Base-by-base conservation (phyloP, 495 filamentous ascomycete species). In the Aspergillus ellipticus region DNA sequence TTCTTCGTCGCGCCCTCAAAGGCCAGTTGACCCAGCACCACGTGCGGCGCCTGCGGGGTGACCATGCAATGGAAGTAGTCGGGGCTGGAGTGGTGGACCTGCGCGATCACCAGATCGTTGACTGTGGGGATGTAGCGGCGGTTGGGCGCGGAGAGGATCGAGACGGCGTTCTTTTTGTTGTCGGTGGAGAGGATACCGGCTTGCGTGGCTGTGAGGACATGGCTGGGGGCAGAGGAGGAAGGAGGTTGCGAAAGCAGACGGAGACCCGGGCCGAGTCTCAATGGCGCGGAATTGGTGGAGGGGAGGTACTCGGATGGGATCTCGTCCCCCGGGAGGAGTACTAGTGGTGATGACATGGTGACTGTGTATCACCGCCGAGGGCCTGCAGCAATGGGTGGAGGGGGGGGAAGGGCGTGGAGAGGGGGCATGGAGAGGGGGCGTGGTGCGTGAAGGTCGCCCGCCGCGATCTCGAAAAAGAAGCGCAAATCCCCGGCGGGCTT, bases 1-100 rank as follows among this genome's bases (percentile, higher is more conserved):
- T 97, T 98, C 69, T 90, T 95, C 33, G 85, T 92, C 21, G 90
- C 94, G 55, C 84, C 83, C 69, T 96, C 92, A 67, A 98, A 98
- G 20, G 92, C 82, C 7, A 98, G 81, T 62, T 96, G 89, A 0
- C 90, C 89, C 1, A 98, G 82, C 8, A 86, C 74, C 2, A 89
- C 91, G 59, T 84, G 80, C 8, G 90, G 69, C 0, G 87, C 86
- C 66, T 95, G 84, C 7, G 85, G 84, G 0, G 82, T 82, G 28
- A 90, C 71, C 51, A 81, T 70, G 71, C 84, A 88, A 66, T 87
- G 86, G 77, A 89, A 97, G 60, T 79, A 79, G 61, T 98, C 94
- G 21, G 74, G 63, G 42, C 84, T 81, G 24, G 85, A 86, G 64
- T 86, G 89, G 65, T 88, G 83, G 58, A 98, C 74, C 46, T 86